Evolutionary conservation across 768 basidiomycete species (phyloP), one percentile per base, ranked within the genome.

Genomic region (Kwoniella dejecticola): DNA sequence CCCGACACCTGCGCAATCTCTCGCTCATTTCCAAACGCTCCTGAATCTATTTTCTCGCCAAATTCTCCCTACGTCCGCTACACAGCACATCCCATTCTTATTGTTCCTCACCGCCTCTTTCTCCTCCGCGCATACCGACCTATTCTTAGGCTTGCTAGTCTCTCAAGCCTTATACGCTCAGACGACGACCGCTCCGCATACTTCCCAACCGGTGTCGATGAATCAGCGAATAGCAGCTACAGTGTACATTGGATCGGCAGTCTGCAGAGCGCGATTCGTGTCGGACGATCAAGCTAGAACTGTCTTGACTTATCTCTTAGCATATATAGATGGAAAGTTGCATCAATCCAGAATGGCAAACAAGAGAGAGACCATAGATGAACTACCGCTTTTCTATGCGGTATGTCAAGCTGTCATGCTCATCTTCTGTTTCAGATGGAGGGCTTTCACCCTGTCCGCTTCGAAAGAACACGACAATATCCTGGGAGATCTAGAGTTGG

Each of bases 381-480:
- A 88, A 68, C 67, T 79, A 5, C 85, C 84, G 26, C 84, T 95
- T 19, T 97, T 97, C 75, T 97, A 97, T 76, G 92, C 94, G 1
- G 88, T 95, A 30, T 81, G 87, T 0, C 96, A 98, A 73, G 88
- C 94, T 0, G 85, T 93, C 10, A 94, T 99, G 76, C 83, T 98
- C 65, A 91, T 99, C 65, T 99, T 99, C 78, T 98, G 96, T 78
- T 99, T 98, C 80, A 83, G 96, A 11, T 98, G 95, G 95, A 82
- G 90, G 62, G 96, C 98, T 66, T 80, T 98, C 33, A 77, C 36
- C 15, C 40, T 31, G 59, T 63, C 40, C 44, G 59, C 44, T 62
- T 66, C 41, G 50, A 68, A 50, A 13, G 88, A 87, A 4, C 82
- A 81, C 23, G 84, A 82, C 23, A 83, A 82, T 23, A 85, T 75